Base-by-base conservation (phyloP, 495 filamentous ascomycete species). In the Haplographium delicatum region DNA sequence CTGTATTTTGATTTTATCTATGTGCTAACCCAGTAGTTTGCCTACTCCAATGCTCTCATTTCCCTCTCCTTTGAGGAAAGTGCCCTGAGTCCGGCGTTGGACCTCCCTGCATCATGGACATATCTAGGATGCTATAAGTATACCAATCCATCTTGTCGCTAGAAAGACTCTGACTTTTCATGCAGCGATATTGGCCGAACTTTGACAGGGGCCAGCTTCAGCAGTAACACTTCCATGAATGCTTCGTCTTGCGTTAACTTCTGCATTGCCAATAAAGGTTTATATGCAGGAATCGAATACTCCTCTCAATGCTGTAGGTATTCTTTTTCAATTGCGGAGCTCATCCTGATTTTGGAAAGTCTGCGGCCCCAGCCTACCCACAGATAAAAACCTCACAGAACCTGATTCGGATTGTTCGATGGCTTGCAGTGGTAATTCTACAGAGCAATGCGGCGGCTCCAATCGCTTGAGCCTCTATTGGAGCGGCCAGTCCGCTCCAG, bases 391-490 rank as follows among this genome's bases (percentile, higher is more conserved):
- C 4, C 22, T 28, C 5, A 24, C 40, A 11, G 25, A 22, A 9
- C 24, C 82, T 42, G 76, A 81, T 33, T 50, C 59, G 15, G 30
- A 44, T 7, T 63, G 60, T 24, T 51, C 35, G 54, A 70, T 73
- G 62, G 57, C 65, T 15, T 83, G 79, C 62, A 52, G 59, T 41
- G 73, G 72, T 20, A 58, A 70, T 22, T 25, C 48, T 5, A 59
- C 43, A 24, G 52, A 73, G 52, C 65, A 64, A 33, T 76, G 73
- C 52, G 77, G 77, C 40, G 70, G 63, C n/a, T 65, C 65, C 2
- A 71, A 74, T 20, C 22, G 40, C 13, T 44, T 57, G 44, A 46
- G 23, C 18, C 7, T 56, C 27, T 83, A 20, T 69, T 53, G 50
- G 50, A 53, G 43, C 22, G 50, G 50, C 1, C 34, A 40, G 11